phyloP scores from a whole-genome alignment of 306 rosid species.

The Vachellia pachyceras region DNA sequence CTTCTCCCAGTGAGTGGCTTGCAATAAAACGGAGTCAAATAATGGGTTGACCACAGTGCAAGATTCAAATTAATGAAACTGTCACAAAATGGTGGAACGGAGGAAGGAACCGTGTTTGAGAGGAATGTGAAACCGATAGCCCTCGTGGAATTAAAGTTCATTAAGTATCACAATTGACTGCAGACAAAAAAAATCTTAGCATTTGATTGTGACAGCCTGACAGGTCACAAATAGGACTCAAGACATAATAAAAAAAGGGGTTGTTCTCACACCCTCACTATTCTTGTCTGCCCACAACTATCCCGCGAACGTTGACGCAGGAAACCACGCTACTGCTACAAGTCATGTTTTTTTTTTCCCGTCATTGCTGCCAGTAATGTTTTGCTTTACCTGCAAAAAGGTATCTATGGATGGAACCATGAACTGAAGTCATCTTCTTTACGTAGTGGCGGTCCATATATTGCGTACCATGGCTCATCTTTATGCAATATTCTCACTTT shows the following conservation, averaged over 20 bases:
- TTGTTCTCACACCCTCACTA: too few species aligned
- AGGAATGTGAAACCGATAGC: neutral
- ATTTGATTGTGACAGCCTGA: neutral
- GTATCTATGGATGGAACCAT: neutral
- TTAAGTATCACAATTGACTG: neutral
- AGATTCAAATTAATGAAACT: neutral
- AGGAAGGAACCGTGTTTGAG: neutral
- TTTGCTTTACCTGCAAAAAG: neutral
- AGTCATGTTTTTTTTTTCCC: too few species aligned
- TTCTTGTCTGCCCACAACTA: neutral
- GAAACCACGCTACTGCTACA: neutral
- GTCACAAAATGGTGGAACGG: neutral
- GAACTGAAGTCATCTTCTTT: neutral
- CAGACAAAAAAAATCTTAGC: neutral
- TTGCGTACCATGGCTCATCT: neutral
- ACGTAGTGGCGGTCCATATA: neutral
- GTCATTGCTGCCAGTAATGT: neutral
- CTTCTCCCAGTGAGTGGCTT: too few species aligned
- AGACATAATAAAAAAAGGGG: too few species aligned
- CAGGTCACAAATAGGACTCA: too few species aligned
- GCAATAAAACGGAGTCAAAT: too few species aligned
- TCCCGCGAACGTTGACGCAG: neutral
- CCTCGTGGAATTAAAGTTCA: neutral
- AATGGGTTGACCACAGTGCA: neutral
- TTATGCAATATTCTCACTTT: neutral